Evolutionary conservation across 805 yeast genomes (phyloP), one percentile per base, ranked within the genome.

Genomic region (Metschnikowia anglica): DNA sequence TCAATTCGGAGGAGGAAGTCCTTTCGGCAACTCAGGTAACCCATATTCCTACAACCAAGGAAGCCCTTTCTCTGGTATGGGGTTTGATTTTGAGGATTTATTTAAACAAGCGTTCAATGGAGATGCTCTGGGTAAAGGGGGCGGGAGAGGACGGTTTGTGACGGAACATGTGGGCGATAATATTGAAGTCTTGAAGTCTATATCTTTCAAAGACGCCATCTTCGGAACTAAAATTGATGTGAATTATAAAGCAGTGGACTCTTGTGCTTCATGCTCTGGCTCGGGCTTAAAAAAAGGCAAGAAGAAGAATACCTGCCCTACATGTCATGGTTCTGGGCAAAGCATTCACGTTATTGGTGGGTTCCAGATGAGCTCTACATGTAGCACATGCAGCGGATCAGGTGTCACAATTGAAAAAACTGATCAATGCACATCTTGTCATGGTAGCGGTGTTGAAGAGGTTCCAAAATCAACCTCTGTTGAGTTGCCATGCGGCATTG

Each of bases 281-380:
- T 70, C 85, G 10, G 99, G 99, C 2, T 65, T 93, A 67, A 88
- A 91, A 62, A 58, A 70, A 11, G 91, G 90, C 20, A 79, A 79
- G 47, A 76, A 78, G 63, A 85, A 87, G 58, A 68, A 80, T 9
- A 86, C 96, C 0, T 93, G 99, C 72, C 68, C 79, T 1, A 68
- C 87, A 2, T 93, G 99, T 72, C 88, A 88, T 43, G 99, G 99
- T 44, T 79, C 96, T 0, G 99, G 99, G 4, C 84, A 90, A 26
- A 80, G 84, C 13, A 85, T 89, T 16, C 97, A 91, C 56, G 73
- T 81, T 35, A 76, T 86, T 60, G 97, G 95, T 3, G 98, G 98
- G 0, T 93, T 91, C 77, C 97, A 90, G 57, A 89, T 93, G 96
- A 83, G 96, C 2, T 81, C 96, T 0, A 88, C 97, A 10, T 93